Evolutionary conservation across 2,329 filamentous ascomycete species (phyloP), one percentile per base, ranked within the genome.

Genomic region (Pyricularia sp.): DNA sequence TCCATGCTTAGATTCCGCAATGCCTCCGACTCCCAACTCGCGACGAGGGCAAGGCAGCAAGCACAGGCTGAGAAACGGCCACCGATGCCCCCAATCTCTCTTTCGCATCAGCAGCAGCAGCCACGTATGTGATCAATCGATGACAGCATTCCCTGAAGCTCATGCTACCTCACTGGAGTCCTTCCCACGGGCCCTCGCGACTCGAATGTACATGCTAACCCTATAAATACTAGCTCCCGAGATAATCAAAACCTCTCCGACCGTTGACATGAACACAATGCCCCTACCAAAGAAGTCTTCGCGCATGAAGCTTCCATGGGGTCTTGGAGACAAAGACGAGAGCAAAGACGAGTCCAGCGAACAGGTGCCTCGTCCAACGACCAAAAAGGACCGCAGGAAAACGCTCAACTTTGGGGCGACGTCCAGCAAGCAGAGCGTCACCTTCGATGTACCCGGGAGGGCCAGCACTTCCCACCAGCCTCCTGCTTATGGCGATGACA

Each of bases 201-300:
- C 68, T 68, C 20, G 68, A 69, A 74, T 78, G 69, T 74, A 72
- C 70, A 70, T 72, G 68, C 78, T 77, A 73, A 73, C 70, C 68
- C 65, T 68, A 4, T 26, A 25, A 26, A 67, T 63, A 65, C 61
- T 73, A 90, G 87, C 87, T 71, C 87, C 88, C 65, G 83, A 87
- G 73, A 98, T 98, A 76, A 95, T 98, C 78, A 97, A 92, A 66
- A 98, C 94, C 12, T 92, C 94, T 20, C 94, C 95, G 11, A 95
- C 93, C 10, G 86, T 89, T 72, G 86, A 91, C 67, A 76, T 87
- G 25, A 82, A 82, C 50, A 73, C 77, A 23, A 65, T 55, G 67
- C 77, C 58, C 7, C 23, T 61, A 14, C 23, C 83, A 70, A 89
- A 86, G 76, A 88, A 85, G 72, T 78, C 82, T 59, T 84, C 86